Base-by-base conservation (phyloP, 2,329 filamentous ascomycete species). In the Dryadomyces quercus-mongolicae region DNA sequence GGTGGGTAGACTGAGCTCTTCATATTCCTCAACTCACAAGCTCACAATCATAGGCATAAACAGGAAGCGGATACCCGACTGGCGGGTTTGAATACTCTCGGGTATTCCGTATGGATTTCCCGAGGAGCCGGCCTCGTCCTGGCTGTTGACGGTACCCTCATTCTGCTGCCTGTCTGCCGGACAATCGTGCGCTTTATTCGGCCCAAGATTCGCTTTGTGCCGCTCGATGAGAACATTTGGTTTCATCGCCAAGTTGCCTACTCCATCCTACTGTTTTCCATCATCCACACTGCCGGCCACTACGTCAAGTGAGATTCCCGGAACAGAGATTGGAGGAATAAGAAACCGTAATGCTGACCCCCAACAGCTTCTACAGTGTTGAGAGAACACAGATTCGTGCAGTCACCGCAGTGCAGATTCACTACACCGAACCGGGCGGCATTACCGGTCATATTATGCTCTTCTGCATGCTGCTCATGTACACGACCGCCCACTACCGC, bases 391-490 rank as follows among this genome's bases (percentile, higher is more conserved):
- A 96, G 66, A 79, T 96, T 53, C 84, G 93, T 52, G 84, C 85
- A 2, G 79, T 87, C 49, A 81, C 82, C 3, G 93, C 93, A 3
- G 70, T 97, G 7, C 78, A 97, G 65, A 95, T 97, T 59, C 93
- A 97, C 69, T 98, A 95, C 67, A 79, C 81, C 1, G 81, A 95
- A 66, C 80, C 90, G 51, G 91, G 89, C 63, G 93, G 93, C 57
- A 86, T 97, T 58, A 98, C 93, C 2, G 93, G 93, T 7, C 93
- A 98, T 69, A 80, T 96, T 58, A 98, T 98, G 93, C 80, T 97
- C 25, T 76, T 98, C n/a, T 97, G 91, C 77, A 98, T 98, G 93
- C 74, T 98, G 59, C 73, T 98, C 59, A 98, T 98, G 78, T 98
- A 95, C 72, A 98, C 93, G 1, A 96, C 91, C 0, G 86, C 93